Conservation (phyloP, 2,329 filamentous ascomycete genomes). For the Stylonectria norvegica region DNA sequence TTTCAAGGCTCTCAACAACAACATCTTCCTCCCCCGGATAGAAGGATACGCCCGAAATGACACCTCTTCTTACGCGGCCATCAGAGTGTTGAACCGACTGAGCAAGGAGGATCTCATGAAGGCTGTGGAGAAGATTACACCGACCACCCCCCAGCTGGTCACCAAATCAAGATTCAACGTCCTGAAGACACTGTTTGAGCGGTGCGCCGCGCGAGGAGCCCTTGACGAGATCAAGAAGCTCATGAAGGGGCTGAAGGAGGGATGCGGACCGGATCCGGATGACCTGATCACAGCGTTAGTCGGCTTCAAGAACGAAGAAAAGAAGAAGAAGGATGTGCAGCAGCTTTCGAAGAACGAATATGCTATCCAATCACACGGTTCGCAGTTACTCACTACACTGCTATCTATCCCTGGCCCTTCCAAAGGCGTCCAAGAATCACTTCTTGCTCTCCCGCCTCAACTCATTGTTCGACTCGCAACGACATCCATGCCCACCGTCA, state of each 20-base stretch:
- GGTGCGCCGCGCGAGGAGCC: constrained; percentile 67
- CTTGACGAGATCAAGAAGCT: constrained; percentile 49
- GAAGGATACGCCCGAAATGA: constrained; percentile 82
- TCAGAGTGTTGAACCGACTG: constrained; percentile 76
- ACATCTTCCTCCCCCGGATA: constrained; percentile 76
- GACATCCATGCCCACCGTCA: constrained; percentile 46
- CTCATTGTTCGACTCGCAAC: constrained; percentile 63
- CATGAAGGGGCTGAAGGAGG: constrained; percentile 46
- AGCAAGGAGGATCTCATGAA: constrained; percentile 80
- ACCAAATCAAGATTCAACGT: constrained; percentile 74
- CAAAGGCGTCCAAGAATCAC: constrained; percentile 69
- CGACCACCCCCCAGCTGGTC: constrained; percentile 70
- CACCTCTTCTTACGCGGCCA: constrained; percentile 82
- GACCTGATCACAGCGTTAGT: constrained; percentile 50
- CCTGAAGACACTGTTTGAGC: constrained; percentile 77
- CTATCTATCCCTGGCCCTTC: constrained; percentile 70
- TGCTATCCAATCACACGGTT: constrained; percentile 64
- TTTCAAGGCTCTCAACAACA: constrained; percentile 83
- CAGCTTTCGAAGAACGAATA: constrained; percentile 54
- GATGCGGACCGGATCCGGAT: constrained; percentile 46
- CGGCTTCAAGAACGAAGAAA: constrained; percentile 38
- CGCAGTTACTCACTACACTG: constrained; percentile 76
- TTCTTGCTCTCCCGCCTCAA: constrained; percentile 56
- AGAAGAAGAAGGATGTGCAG: constrained; percentile 35
- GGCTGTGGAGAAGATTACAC: constrained; percentile 67